Evolutionary conservation across 345 rosid genomes (phyloP).

Genomic region (Linum usitatissimum): DNA sequence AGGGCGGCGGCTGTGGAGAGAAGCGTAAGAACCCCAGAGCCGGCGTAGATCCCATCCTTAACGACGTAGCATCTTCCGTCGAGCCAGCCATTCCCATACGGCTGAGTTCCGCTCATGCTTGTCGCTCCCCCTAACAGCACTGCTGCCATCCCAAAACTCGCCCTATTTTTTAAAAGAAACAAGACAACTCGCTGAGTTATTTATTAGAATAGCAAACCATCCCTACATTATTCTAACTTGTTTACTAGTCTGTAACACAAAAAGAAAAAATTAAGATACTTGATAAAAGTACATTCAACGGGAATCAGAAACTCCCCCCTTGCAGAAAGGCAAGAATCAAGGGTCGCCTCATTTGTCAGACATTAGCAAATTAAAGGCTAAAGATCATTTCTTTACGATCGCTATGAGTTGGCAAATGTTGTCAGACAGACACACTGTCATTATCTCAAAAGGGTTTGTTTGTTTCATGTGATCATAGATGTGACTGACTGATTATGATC

Average conservation of each 20-base stretch:
- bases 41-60: conserved; percentile 43
- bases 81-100: conserved; percentile 65
- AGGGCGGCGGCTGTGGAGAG: conserved; percentile 28
- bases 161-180: conserved; percentile 29
- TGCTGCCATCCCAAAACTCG: conserved; percentile 41
- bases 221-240: too few relatives aligned
- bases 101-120: conserved; percentile 64
- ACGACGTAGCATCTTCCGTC: conserved; percentile 59
- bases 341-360: background rate
- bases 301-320: background rate
- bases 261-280: background rate
- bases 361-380: background rate
- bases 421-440: too few relatives aligned
- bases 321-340: background rate
- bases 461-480: too few relatives aligned
- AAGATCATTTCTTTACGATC: too few relatives aligned
- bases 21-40: conserved; percentile 36
- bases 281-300: background rate
- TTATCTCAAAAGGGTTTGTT: too few relatives aligned
- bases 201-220: too few relatives aligned
- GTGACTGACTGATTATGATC: too few relatives aligned
- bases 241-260: background rate
- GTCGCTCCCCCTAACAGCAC: conserved; percentile 41
- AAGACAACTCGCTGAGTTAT: too few relatives aligned
- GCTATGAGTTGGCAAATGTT: background rate